Evolutionary conservation across 805 yeast species (phyloP).

Genomic region (Sugiyamaella lignohabitans): DNA sequence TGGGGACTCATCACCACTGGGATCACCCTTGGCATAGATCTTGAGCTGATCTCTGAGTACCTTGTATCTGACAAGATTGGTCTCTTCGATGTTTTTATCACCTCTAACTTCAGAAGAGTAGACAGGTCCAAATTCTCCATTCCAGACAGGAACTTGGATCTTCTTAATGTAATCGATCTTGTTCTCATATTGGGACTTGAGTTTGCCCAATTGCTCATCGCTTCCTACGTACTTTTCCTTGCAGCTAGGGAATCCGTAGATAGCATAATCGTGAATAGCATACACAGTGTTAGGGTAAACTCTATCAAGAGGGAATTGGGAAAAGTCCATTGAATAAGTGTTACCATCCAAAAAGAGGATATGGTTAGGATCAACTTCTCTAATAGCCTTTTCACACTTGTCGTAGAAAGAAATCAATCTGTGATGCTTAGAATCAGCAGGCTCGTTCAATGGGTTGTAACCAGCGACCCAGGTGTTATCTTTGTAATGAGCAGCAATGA

Average conservation of each 20-base stretch:
- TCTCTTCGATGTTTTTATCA: conserved; percentile 34
- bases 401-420: conserved; percentile 38
- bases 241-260: conserved; percentile 39
- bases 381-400: conserved; percentile 36
- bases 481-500: conserved; percentile 41
- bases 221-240: conserved; percentile 31
- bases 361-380: conserved; percentile 43
- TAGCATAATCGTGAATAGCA: conserved; percentile 44
- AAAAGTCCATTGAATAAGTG: conserved; percentile 46
- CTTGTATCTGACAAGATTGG: conserved; percentile 37
- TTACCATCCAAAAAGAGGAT: conserved; percentile 46
- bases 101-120: conserved; percentile 40
- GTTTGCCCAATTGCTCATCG: conserved; percentile 32
- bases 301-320: conserved; percentile 39
- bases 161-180: conserved; percentile 40
- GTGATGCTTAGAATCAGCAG: conserved; percentile 40
- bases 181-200: conserved; percentile 37
- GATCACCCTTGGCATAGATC: conserved; percentile 41
- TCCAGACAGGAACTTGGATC: conserved; percentile 45
- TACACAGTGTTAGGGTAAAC: conserved; percentile 41
- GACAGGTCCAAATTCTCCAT: conserved; percentile 50
- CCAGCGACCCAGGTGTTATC: conserved; percentile 48
- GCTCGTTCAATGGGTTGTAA: conserved; percentile 50
- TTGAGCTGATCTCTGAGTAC: conserved; percentile 42
- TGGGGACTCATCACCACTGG: conserved; percentile 41